Percentiles rank a stretch among this genome's conserved stretches.
These are phyloP conservation scores for Epichloe brachyelytri DNA, from an alignment of 2,329 filamentous ascomycete genomes.

Conservation along the genomic window DNA sequence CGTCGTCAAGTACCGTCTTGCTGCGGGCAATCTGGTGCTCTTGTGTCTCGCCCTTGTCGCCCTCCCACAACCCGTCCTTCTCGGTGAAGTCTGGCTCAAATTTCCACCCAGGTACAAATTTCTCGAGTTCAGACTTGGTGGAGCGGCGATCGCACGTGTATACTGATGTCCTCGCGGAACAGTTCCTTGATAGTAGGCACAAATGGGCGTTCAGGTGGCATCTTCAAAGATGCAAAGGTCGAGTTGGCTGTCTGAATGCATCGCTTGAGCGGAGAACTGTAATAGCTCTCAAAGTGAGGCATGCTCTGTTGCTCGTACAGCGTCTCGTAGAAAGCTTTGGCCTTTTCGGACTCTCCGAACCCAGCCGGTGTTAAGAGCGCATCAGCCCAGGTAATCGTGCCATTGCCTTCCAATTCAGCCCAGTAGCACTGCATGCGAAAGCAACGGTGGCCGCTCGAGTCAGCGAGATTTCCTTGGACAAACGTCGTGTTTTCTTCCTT, in stretches of 20 bases:
- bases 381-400: conserved; percentile 49
- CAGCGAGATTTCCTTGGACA: neutral
- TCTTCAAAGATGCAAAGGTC: conserved; percentile 41
- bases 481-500: neutral
- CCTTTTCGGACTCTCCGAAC: conserved; percentile 41
- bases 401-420: conserved; percentile 50
- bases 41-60: conserved; percentile 26
- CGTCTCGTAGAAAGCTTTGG: conserved; percentile 44
- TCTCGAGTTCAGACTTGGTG: conserved; percentile 37
- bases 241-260: conserved; percentile 50
- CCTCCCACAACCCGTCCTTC: conserved; percentile 32
- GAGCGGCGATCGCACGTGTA: conserved; percentile 55
- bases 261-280: conserved; percentile 49
- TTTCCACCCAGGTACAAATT: conserved; percentile 36
- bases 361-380: conserved; percentile 47
- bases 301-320: conserved; percentile 40
- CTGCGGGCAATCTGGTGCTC: conserved; percentile 36
- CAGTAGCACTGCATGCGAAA: conserved; percentile 43
- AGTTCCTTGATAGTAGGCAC: conserved; percentile 49
- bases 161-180: conserved; percentile 51
- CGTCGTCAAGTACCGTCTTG: conserved; percentile 39
- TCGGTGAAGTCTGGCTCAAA: conserved; percentile 53
- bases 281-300: conserved; percentile 50
- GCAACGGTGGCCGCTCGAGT: neutral
- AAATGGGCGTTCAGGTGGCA: conserved; percentile 40